Evolutionary conservation across 768 basidiomycete species (phyloP).

Genomic region (Suillus hirtellus): DNA sequence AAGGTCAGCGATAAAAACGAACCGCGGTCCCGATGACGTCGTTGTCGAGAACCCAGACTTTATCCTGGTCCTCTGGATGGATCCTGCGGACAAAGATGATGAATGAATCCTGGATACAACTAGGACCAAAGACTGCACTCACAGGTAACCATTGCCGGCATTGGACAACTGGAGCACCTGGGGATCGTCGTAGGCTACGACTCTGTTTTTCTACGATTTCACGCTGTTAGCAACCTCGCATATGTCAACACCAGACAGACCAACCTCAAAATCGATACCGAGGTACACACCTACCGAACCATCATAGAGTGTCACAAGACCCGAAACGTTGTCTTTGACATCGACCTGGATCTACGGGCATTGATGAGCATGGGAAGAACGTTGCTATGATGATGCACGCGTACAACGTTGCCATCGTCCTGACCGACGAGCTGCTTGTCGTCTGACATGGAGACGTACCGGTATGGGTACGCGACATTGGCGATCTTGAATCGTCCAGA

Average conservation of each 20-base stretch:
- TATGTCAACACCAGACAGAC: neutral
- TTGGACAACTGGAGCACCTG: neutral
- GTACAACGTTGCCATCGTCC: neutral
- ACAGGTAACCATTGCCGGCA: neutral
- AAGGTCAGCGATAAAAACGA: neutral
- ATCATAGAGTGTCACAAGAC: neutral
- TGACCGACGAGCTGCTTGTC: neutral
- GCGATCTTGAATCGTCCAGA: neutral
- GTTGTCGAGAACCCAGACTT: neutral
- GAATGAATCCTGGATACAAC: neutral
- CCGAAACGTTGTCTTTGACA: neutral
- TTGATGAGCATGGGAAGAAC: neutral
- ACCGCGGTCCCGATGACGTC: neutral
- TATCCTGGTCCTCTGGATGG: rapidly evolving
- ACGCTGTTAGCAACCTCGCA: neutral
- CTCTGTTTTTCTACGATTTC: neutral
- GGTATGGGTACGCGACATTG: neutral
- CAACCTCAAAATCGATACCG: rapidly evolving
- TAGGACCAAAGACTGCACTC: neutral
- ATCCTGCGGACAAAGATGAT: neutral
- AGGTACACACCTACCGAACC: neutral
- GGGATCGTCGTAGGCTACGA: neutral
- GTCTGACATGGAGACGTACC: neutral
- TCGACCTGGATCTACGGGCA: neutral
- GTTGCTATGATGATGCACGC: neutral